Base-by-base conservation (phyloP, 768 basidiomycete species). In the Tulasnella sp. region DNA sequence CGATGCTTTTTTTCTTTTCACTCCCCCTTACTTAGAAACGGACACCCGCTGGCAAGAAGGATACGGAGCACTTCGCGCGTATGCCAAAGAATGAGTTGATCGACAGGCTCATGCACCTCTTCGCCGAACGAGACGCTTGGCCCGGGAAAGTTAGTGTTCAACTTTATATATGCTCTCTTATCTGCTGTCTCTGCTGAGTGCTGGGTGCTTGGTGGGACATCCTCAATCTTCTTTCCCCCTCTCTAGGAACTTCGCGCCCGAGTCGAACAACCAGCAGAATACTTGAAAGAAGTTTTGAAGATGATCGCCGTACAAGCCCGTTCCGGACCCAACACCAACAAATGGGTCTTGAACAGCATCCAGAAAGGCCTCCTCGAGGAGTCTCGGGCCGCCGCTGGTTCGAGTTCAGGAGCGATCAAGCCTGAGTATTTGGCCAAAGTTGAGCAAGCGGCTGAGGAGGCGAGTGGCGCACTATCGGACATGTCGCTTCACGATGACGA, bases 81-180 rank as follows among this genome's bases (percentile, higher is more conserved):
- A 62, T 73, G 24, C 70, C 71, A 3, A 64, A 68, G n/a, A 68
- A 70, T 62, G 71, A 74, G 57, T 67, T 76, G 12, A 65, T 70
- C 62, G 73, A 75, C 63, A 59, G 69, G 31, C 63, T 76, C 42
- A 72, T 71, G 63, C 38, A 56, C 0, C 65, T 68, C 3, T 76
- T 75, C 65, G 54, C 63, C 10, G 63, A 69, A 45, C 68, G 69
- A 34, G 68, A 67, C 7, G 74, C 74, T 64, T 75, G 72, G 73
- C 60, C 64, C 21, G 55, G 70, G 48, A 69, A 69, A 46, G 57
- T 59, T 4, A 8, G n/a, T 49, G 5, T 38, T 38, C 34, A 7
- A 5, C 7, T 5, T 15, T 38, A 38, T 7, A 38, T 38, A 38
- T 38, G 15, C 15, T 38, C 15, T 15, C 34, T 34, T 27, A 17